Conservation (phyloP, 2,329 filamentous ascomycete genomes). For the Phialophora tarda region DNA sequence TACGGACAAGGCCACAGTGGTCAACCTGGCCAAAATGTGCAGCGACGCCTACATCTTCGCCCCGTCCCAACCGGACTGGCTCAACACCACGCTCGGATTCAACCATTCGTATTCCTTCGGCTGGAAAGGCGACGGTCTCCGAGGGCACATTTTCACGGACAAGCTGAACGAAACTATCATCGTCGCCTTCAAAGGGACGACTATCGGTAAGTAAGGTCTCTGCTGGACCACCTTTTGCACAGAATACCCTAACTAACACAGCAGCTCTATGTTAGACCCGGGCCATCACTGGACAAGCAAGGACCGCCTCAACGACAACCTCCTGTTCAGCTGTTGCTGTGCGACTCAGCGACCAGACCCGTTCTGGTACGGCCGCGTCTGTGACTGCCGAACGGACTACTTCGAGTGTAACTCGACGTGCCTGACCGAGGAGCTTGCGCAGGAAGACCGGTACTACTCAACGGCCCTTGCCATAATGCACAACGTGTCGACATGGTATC, state of each 20-base stretch:
- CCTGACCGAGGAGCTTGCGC: constrained; percentile 26
- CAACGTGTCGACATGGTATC: constrained; percentile 30
- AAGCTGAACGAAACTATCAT: constrained; percentile 32
- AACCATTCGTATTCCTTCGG: constrained; percentile 36
- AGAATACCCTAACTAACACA: neutral
- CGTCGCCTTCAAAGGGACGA: constrained; percentile 37
- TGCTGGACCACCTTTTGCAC: neutral
- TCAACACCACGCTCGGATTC: constrained; percentile 34
- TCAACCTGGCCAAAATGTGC: constrained; percentile 37
- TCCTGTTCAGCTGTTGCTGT: constrained; percentile 39
- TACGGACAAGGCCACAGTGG: constrained; percentile 36
- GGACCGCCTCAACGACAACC: constrained; percentile 36
- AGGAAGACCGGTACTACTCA: constrained; percentile 34
- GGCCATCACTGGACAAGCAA: constrained; percentile 21
- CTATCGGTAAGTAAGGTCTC: constrained; percentile 17
- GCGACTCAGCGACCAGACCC: constrained; percentile 32
- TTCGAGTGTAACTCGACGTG: constrained; percentile 36
- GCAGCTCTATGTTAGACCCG: constrained; percentile 18
- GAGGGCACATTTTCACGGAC: constrained; percentile 36
- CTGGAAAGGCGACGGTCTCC: constrained; percentile 34
- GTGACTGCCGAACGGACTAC: constrained; percentile 32
- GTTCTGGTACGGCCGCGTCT: constrained; percentile 33
- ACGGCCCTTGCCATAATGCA: constrained; percentile 28
- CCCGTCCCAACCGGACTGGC: constrained; percentile 32
- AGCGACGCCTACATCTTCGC: constrained; percentile 33